Base-by-base conservation (phyloP, 75 land plant species). In the Pinus tabuliformis region DNA sequence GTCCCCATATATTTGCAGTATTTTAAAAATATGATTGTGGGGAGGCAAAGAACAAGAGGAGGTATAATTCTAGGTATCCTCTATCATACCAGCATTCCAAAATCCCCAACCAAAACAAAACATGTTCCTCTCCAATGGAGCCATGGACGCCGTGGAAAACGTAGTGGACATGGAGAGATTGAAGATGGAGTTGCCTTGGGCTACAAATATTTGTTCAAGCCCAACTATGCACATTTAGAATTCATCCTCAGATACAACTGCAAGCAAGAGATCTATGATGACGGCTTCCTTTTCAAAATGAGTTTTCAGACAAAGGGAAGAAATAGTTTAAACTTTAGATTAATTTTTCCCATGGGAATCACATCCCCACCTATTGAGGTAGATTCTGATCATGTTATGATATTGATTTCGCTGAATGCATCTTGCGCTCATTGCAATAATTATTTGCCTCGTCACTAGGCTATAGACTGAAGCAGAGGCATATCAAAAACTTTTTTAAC, bases 1-100 rank as follows among this genome's bases (percentile, higher is more conserved):
- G n/a, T n/a, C n/a, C n/a, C n/a, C n/a, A n/a, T n/a, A n/a, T n/a
- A n/a, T n/a, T n/a, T n/a, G n/a, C n/a, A n/a, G n/a, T n/a, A n/a
- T n/a, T n/a, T 57, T 68, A 65, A 42, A 83, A 76, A 85, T 83
- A 75, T 22, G 84, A 83, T 65, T 83, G 66, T 61, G 85, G 84
- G 24, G 57, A 72, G 24, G 58, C 68, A 68, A 45, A 62, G 37
- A 83, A 83, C 75, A 5, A 82, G 12, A 57, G 52, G 36, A 60
- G n/a, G 12, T 83, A 83, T 56, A 12, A 28, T 3, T 73, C 76
- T 0, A 36, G 59, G 9, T 62, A 36, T 17, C 84, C 85, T 18
- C 85, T 84, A 1, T 22, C 57, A 33, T 83, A 83, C 37, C 62
- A 72, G 30, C 72, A 81, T 18, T 59, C 84, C 7, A 72, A 65